Evolutionary conservation across 768 basidiomycete genomes (phyloP).

Genomic region (Rhodotorula kratochvilovae): DNA sequence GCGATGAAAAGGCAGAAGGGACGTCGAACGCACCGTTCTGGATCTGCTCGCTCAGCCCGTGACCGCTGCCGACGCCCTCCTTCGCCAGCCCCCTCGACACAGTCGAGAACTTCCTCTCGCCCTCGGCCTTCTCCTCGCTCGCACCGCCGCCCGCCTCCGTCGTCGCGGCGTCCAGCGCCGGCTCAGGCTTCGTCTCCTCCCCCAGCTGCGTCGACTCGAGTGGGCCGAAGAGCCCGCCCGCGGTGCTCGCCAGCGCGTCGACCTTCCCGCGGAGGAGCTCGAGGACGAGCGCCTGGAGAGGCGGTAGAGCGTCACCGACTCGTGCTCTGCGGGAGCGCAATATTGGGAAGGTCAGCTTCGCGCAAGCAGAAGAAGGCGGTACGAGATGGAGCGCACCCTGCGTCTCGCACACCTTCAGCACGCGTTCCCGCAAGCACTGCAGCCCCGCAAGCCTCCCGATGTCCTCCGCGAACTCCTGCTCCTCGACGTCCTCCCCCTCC

Average conservation of each 20-base stretch:
- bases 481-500: not conserved
- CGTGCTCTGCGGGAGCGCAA: slow-evolving; percentile 6
- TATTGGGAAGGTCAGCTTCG: not conserved
- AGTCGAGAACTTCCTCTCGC: not conserved
- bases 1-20: not conserved
- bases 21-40: slow-evolving; percentile 14
- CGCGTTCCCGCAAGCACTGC: slow-evolving; percentile 10
- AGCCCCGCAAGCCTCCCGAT: slow-evolving; percentile 5
- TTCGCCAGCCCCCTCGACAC: slow-evolving; percentile 20
- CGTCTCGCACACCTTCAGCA: slow-evolving; percentile 26
- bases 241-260: not conserved
- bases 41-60: slow-evolving; percentile 25
- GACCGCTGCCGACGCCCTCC: slow-evolving; percentile 22
- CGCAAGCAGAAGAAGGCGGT: not conserved
- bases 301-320: slow-evolving; percentile 20
- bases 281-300: slow-evolving; percentile 3
- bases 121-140: not conserved
- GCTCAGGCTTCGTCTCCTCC: not conserved
- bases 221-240: slow-evolving; percentile 21
- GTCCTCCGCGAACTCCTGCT: slow-evolving; percentile 17
- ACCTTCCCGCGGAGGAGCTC: slow-evolving; percentile 11
- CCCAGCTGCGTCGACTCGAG: slow-evolving; percentile 22
- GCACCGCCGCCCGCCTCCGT: not conserved
- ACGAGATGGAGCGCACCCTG: slow-evolving; percentile 3
- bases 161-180: not conserved